Base-by-base conservation (phyloP, 2,329 filamentous ascomycete species). In the Ceratocystis lukuohia region DNA sequence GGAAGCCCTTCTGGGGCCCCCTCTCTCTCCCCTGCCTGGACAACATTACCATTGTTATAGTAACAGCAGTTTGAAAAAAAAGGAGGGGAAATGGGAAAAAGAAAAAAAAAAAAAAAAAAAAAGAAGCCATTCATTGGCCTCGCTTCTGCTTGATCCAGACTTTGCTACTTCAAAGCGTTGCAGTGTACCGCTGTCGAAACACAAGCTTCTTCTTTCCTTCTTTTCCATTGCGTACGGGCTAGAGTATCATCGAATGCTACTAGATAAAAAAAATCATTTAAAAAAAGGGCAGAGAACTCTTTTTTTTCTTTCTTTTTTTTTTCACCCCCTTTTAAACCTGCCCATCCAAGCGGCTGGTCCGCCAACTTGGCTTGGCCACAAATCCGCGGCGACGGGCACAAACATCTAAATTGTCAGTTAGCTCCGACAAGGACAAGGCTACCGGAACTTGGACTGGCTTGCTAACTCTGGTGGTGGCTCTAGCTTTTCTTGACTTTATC, bases 21-120 rank as follows among this genome's bases (percentile, higher is more conserved):
- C 46, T 20, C 46, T 22, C 17, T 22, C 17, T 17, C 2, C 22
- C 46, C n/a, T 20, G 15, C 45, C 45, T 20, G 17, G 46, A 25
- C 46, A 10, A 12, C 46, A 25, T 41, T 12, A 57, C 53, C 53
- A 25, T 50, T 63, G 61, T 30, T 25, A 48, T 63, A 15, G 61
- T 63, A 44, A 37, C 61, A 63, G 46, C 41, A 48, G 20, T 44
- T 63, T 63, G 61, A 65, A 65, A 37, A 65, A 65, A 33, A 48
- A 30, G 61, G 15, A 65, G 0, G 25, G 37, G 30, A 20, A 59
- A 65, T 20, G 17, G 25, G 2, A 3, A 25, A 41, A 44, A 33
- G 8, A 41, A 41, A 10, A 41, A 41, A 10, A 41, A 41, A 50
- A 50, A 20, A 50, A 61, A 20, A 22, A 22, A 65, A 48, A 61